A percentile compares a stretch with the other conserved stretches of the same genome.
Conservation (phyloP, 1,284 basidiomycete genomes). For the Omphalotus olearius region DNA sequence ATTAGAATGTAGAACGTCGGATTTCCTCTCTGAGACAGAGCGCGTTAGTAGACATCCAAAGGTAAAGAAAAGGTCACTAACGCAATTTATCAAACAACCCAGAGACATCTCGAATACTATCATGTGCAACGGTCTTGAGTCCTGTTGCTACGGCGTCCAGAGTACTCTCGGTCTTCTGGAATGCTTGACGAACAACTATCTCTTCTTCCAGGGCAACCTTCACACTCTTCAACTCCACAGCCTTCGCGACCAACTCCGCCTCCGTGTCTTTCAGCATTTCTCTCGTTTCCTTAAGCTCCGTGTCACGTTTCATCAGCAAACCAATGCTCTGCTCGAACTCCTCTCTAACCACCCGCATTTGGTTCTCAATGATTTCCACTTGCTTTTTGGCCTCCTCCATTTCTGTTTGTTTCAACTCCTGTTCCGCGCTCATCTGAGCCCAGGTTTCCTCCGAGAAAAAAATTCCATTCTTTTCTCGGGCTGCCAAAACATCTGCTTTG, state of each 20-base stretch:
- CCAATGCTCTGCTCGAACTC: constrained; percentile 89
- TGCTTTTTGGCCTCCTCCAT: constrained; percentile 79
- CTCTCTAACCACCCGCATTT: constrained; percentile 76
- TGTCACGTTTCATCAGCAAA: constrained; percentile 68
- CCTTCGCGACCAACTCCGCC: constrained; percentile 46
- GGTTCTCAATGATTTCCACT: constrained; percentile 78
- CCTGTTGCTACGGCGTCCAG: constrained; percentile 70
- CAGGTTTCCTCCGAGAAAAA: constrained; percentile 89
- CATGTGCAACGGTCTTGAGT: constrained; percentile 62
- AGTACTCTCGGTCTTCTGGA: constrained; percentile 69
- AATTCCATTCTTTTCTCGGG: constrained; percentile 93
- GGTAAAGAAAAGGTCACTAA: constrained; percentile 31
- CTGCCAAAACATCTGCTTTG: constrained; percentile 86
- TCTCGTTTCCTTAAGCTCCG: constrained; percentile 68
- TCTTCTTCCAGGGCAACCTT: constrained; percentile 74
- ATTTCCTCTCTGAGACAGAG: constrained; percentile 64
- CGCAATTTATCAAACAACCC: constrained; percentile 83
- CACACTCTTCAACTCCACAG: constrained; percentile 50
- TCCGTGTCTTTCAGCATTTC: constrained; percentile 54
- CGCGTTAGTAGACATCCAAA: neutral
- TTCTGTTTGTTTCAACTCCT: constrained; percentile 72
- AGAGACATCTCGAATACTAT: constrained; percentile 70
- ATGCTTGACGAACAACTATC: constrained; percentile 68
- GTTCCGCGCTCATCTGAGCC: constrained; percentile 76
- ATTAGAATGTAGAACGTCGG: constrained; percentile 64